Evolutionary conservation across 306 rosid genomes (phyloP), one percentile per base, ranked within the genome.

Genomic region (Hippophae rhamnoides): DNA sequence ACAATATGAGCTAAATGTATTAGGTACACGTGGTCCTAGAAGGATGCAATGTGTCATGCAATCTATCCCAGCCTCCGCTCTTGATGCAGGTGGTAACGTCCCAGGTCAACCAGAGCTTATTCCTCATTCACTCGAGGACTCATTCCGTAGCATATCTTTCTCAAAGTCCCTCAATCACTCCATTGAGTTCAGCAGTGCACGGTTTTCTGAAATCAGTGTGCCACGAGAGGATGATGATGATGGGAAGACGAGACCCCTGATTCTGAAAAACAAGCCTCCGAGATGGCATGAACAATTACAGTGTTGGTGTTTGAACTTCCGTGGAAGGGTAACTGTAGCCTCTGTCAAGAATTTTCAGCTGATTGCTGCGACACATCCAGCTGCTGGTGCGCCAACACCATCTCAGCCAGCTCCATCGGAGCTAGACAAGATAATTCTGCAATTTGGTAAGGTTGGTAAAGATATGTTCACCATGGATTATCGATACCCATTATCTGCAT

Each of bases 401-500:
- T 83, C 60, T 78, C 88, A 10, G 74, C 72, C 53, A 3, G 53
- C 53, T 6, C 53, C 53, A 7, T 81, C 76, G 42, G 87, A 87
- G 70, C 86, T 81, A 69, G 98, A 92, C 57, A 83, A 71, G 75
- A 85, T 85, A 47, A 85, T 87, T 58, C 64, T 87, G 73, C 89
- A 87, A 82, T 87, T 92, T 68, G 95, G 95, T 11, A 87, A 92
- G 76, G 79, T 92, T 10, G 98, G 93, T 14, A 78, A 82, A 69
- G 96, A 92, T 72, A 82, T 87, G 62, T 87, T 92, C 69, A 82
- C 96, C 14, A 79, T 90, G 96, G 97, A 90, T 78, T 87, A 92
- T 60, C 78, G 86, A 11, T 88, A 92, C 68, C 99, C 99, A 5
- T 78, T 92, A 60, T 88, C 95, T 50, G 84, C 89, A 58, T 92